Percentiles rank a stretch among this genome's conserved stretches.
These are phyloP conservation scores for Solanum hybrid DNA, from an alignment of 305 asterid species.

Conservation along the genomic window DNA sequence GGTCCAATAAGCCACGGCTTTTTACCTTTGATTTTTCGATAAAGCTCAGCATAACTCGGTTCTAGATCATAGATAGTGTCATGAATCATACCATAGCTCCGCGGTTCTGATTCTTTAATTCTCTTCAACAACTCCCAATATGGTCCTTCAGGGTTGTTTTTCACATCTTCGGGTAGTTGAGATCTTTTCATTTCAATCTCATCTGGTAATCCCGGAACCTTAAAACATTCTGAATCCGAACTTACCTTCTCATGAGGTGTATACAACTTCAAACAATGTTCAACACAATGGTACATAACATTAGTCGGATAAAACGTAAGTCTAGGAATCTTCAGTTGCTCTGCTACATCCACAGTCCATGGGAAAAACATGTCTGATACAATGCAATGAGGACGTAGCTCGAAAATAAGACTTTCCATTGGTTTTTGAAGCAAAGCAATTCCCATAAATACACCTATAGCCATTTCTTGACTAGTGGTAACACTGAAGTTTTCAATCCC, in stretches of 20 bases:
- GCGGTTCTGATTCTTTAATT: slow-evolving; percentile 7
- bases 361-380: slow-evolving; percentile 39
- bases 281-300: slow-evolving; percentile 14
- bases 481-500: slow-evolving; percentile 11
- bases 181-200: slow-evolving; percentile 12
- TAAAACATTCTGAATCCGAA: slow-evolving; percentile 23
- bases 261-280: slow-evolving; percentile 13
- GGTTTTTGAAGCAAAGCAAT: slow-evolving; percentile 14
- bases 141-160: not conserved
- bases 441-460: not conserved
- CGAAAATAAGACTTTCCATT: slow-evolving; percentile 11
- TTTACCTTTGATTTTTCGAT: not conserved
- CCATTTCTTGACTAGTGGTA: not conserved
- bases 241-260: slow-evolving; percentile 22
- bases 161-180: not conserved
- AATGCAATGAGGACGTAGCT: slow-evolving; percentile 23
- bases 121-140: not conserved
- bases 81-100: slow-evolving; percentile 24
- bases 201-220: slow-evolving; percentile 26
- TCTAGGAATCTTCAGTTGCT: slow-evolving; percentile 34
- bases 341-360: slow-evolving; percentile 40
- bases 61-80: slow-evolving; percentile 40
- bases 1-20: slow-evolving; percentile 54
- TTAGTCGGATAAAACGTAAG: slow-evolving; percentile 25
- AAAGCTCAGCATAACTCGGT: slow-evolving; percentile 22